These are phyloP conservation scores for Chytriomyces sp. DNA, from an alignment of 192 early-diverging fungal species.

Conservation along the genomic window DNA sequence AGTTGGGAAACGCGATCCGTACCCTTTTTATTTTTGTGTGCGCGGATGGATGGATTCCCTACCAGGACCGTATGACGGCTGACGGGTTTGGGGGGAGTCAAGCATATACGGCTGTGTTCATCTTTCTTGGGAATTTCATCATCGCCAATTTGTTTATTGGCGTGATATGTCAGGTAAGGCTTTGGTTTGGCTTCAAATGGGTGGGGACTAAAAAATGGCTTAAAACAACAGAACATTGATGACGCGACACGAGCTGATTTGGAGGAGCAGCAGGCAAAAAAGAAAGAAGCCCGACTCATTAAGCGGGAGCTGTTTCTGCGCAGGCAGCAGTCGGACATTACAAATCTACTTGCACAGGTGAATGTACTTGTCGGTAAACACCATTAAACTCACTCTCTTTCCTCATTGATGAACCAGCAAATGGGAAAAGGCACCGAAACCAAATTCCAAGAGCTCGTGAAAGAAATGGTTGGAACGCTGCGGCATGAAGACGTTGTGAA, in stretches of 20 bases:
- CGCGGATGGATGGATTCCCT: slow-evolving; percentile 52
- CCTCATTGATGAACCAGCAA: slow-evolving; percentile 10
- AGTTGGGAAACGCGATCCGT: slow-evolving; percentile 34
- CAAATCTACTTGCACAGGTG: slow-evolving; percentile 49
- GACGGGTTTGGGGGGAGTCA: slow-evolving; percentile 44
- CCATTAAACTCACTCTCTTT: background rate
- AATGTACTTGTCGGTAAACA: background rate
- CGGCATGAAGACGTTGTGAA: slow-evolving; percentile 55
- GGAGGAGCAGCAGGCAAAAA: slow-evolving; percentile 28
- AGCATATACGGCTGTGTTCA: slow-evolving; percentile 45
- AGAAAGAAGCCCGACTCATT: slow-evolving; percentile 34
- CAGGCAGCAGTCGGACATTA: slow-evolving; percentile 52
- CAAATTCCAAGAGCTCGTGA: slow-evolving; percentile 47
- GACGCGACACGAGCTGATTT: slow-evolving; percentile 51
- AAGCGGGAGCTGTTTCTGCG: slow-evolving; percentile 53
- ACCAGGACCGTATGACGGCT: slow-evolving; percentile 42
- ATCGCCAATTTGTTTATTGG: slow-evolving; percentile 61
- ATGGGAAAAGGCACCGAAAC: slow-evolving; percentile 29
- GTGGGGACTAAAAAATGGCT: background rate
- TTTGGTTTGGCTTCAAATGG: background rate
- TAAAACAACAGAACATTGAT: slow-evolving; percentile 48
- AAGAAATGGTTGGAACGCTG: slow-evolving; percentile 46
- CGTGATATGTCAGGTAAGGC: slow-evolving; percentile 53
- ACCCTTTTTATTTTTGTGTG: slow-evolving; percentile 50
- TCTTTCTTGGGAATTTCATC: slow-evolving; percentile 57